Conservation (phyloP, 148 eudicot genomes). For the Drosera capensis region DNA sequence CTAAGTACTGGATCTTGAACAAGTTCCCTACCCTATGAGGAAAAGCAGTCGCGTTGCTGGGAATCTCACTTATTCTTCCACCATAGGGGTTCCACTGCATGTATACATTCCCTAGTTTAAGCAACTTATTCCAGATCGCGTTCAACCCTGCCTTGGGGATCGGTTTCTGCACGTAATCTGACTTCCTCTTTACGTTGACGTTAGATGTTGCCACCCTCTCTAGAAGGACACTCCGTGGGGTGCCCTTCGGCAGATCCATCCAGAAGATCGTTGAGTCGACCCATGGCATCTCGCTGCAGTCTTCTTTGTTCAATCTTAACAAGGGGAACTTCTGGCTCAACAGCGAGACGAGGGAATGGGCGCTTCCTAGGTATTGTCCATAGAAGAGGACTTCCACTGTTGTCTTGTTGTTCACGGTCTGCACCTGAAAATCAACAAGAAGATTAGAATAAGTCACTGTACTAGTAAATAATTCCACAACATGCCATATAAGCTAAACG, state of each 20-base stretch:
- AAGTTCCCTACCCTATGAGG: conserved; percentile 23
- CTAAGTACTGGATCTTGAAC: conserved; percentile 22
- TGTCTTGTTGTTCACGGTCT: conserved; percentile 9
- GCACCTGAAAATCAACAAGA: background rate
- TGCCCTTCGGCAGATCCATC: conserved; percentile 1
- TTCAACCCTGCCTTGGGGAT: conserved; percentile 17
- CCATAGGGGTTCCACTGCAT: conserved; percentile 25
- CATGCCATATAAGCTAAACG: too few relatives aligned
- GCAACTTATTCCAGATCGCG: conserved; percentile 21
- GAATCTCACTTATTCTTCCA: conserved; percentile 13
- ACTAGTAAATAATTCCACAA: background rate
- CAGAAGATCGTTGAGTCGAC: conserved; percentile 13
- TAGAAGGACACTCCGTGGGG: background rate
- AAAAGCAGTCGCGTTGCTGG: conserved; percentile 11
- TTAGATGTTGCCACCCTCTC: background rate
- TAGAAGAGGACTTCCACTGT: conserved; percentile 12
- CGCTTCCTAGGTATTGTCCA: conserved; percentile 14
- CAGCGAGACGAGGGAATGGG: conserved; percentile 1
- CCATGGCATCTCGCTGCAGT: conserved; percentile 25
- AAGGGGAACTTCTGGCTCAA: conserved; percentile 10
- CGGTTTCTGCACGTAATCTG: conserved; percentile 20
- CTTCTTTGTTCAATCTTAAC: conserved; percentile 11
- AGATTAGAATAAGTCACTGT: background rate
- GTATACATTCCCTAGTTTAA: conserved; percentile 6
- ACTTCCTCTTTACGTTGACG: conserved; percentile 10